A percentile compares a stretch with the other conserved stretches of the same genome.
phyloP scores from a whole-genome alignment of 352 stramenopile genomes.

The Globisporangium middletonii region DNA sequence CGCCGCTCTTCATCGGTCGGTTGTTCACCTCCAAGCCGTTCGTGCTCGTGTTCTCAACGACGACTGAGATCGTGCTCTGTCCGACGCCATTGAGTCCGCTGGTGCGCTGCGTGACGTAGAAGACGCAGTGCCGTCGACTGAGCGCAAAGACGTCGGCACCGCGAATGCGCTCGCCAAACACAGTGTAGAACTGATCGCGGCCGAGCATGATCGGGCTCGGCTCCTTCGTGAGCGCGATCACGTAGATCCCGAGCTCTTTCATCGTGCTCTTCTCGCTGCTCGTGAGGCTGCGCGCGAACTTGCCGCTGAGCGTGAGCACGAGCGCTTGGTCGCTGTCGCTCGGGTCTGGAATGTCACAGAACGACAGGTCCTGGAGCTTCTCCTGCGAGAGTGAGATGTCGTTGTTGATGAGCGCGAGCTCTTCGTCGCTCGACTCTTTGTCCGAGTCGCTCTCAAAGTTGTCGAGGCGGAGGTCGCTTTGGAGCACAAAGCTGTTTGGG shows the following conservation, averaged over 20 bases:
- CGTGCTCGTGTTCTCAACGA: slow-evolving; percentile 67
- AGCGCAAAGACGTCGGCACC: slow-evolving; percentile 45
- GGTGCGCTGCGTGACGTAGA: slow-evolving; percentile 37
- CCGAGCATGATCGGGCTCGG: slow-evolving; percentile 26
- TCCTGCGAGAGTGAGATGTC: slow-evolving; percentile 65
- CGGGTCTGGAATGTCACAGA: slow-evolving; percentile 38
- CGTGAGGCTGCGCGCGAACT: slow-evolving; percentile 35
- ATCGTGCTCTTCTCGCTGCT: slow-evolving; percentile 37
- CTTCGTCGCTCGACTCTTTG: slow-evolving; percentile 49
- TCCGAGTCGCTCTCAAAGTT: slow-evolving; percentile 17
- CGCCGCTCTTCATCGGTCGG: slow-evolving; percentile 35
- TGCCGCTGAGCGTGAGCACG: slow-evolving; percentile 32
- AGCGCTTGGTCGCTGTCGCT: slow-evolving; percentile 10
- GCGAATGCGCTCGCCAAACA: slow-evolving; percentile 67
- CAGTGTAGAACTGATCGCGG: slow-evolving; percentile 51
- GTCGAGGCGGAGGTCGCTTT: slow-evolving; percentile 1
- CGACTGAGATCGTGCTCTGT: slow-evolving; percentile 31
- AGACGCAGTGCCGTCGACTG: slow-evolving; percentile 56
- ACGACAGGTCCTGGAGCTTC: slow-evolving; percentile 57
- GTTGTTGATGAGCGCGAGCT: slow-evolving; percentile 42
- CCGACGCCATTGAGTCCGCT: slow-evolving; percentile 17
- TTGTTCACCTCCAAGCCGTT: slow-evolving; percentile 66
- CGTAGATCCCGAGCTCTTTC: slow-evolving; percentile 41
- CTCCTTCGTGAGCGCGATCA: slow-evolving; percentile 25
- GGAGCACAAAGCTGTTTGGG: slow-evolving; percentile 5